Evolutionary conservation across 805 yeast genomes (phyloP), one percentile per base, ranked within the genome.

Genomic region (Candida sanyiensis): DNA sequence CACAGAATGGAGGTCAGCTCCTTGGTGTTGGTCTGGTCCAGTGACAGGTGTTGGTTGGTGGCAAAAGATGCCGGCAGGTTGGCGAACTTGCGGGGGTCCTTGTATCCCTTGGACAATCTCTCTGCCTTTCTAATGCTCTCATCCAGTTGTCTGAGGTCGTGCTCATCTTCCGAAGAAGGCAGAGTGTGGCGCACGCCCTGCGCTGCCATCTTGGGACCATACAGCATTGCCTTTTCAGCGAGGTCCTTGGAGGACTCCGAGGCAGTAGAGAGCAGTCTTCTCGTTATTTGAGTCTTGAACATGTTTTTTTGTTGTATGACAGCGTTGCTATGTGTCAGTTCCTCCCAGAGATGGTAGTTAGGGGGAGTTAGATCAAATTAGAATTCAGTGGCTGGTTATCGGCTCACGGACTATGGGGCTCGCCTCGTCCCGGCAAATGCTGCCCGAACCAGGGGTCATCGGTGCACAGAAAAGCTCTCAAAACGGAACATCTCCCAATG

Each of bases 41-140:
- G 64, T 2, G 64, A 52, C 9, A 78, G 59, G 20, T 70, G 61
- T 50, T 82, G 88, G 57, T 81, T 82, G 7, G 61, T 56, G 2
- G 80, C 84, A 53, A 71, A 78, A 43, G 70, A 67, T 38, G 70
- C 67, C 0, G 87, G 86, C 12, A 78, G 58, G 41, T 44, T 38
- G 2, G 44, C 40, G 24, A 48, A 49, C 16, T 45, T 44, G 10
- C 45, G 40, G 6, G 49, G 33, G 37, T 50, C 48, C 35, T 42
- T 43, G 36, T 37, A 41, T 9, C 44, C 45, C 20, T 45, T 42
- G 1, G 52, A 46, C 5, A 54, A 32, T 12, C 40, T 41, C 33
- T 54, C 57, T 7, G 57, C 52, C 29, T 47, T 52, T 38, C 51
- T 44, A 35, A 54, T 50, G 21, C 50, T 45, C 25, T 54, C 51